These are phyloP conservation scores for Zygosaccharomyces lentus DNA, from an alignment of 805 yeast genomes.

Conservation along the genomic window DNA sequence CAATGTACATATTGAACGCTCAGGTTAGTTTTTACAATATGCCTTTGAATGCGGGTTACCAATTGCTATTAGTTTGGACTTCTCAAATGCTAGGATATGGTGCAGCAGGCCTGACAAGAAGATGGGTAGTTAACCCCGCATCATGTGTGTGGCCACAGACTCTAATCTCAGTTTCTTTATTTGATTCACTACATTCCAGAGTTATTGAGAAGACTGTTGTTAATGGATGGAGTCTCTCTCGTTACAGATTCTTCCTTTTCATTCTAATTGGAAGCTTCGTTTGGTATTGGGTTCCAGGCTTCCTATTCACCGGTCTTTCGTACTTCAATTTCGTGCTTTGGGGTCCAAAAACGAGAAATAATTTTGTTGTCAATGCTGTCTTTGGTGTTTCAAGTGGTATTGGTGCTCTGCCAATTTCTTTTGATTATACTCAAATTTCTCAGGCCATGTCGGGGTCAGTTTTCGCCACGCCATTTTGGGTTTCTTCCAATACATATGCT, in stretches of 20 bases:
- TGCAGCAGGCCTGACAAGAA: conserved; percentile 56
- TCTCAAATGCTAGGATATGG: conserved; percentile 66
- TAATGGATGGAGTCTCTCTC: conserved; percentile 57
- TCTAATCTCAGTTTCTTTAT: conserved; percentile 54
- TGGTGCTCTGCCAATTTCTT: conserved; percentile 52
- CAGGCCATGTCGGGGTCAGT: conserved; percentile 50
- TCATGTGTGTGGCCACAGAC: conserved; percentile 62
- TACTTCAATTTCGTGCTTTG: conserved; percentile 48
- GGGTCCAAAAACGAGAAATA: conserved; percentile 39
- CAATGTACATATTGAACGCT: conserved; percentile 52
- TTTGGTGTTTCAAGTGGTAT: conserved; percentile 57
- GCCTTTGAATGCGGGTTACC: conserved; percentile 46
- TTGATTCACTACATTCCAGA: conserved; percentile 46
- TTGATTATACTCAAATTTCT: conserved; percentile 57
- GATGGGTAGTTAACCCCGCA: conserved; percentile 56
- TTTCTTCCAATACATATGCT: conserved; percentile 39
- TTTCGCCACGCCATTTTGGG: conserved; percentile 50
- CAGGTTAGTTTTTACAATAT: conserved; percentile 43
- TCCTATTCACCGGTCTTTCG: conserved; percentile 54
- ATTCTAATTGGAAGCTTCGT: conserved; percentile 43
- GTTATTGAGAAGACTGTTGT: conserved; percentile 41
- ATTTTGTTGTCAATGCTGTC: conserved; percentile 54
- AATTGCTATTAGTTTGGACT: conserved; percentile 47
- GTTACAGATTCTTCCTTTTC: conserved; percentile 46
- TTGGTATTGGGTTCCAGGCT: conserved; percentile 68